These are phyloP conservation scores for Leishmania aethiopica DNA, from an alignment of 208 protist species.

Conservation along the genomic window DNA sequence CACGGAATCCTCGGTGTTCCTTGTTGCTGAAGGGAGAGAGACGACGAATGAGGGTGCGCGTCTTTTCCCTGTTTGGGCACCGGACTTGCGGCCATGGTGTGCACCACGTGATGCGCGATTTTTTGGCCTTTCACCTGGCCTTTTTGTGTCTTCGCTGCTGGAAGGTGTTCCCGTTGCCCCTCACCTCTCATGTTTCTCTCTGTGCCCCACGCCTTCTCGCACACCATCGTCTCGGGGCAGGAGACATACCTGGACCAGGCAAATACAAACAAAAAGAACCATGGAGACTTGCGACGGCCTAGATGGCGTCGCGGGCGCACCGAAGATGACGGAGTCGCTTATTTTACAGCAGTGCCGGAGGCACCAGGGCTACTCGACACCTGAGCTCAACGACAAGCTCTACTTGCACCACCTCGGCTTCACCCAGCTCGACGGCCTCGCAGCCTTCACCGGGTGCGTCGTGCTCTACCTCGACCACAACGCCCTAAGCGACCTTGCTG, in stretches of 20 bases:
- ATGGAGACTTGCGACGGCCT: background rate
- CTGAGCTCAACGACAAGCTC: constrained; percentile 93
- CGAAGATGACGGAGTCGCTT: constrained; percentile 58
- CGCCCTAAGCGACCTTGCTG: constrained; percentile 75
- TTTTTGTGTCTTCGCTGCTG: background rate
- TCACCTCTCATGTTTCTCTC: background rate
- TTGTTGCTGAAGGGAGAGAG: background rate
- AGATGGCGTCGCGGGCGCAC: background rate
- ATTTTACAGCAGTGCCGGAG: constrained; percentile 68
- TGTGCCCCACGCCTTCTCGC: background rate
- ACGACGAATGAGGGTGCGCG: background rate
- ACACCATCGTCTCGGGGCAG: background rate
- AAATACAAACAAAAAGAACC: background rate
- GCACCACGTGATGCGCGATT: background rate
- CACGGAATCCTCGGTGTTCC: background rate
- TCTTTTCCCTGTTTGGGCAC: background rate
- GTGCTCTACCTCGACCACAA: constrained; percentile 94
- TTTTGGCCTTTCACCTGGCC: background rate
- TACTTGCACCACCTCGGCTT: constrained; percentile 94
- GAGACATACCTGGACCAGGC: too few species aligned
- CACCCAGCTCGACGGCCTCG: constrained; percentile 60
- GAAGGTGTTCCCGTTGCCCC: background rate
- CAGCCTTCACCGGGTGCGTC: constrained; percentile 75
- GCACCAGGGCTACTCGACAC: constrained; percentile 80
- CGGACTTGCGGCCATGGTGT: background rate